phyloP scores from a whole-genome alignment of 805 yeast genomes.

The Myxozyma melibiosi region DNA sequence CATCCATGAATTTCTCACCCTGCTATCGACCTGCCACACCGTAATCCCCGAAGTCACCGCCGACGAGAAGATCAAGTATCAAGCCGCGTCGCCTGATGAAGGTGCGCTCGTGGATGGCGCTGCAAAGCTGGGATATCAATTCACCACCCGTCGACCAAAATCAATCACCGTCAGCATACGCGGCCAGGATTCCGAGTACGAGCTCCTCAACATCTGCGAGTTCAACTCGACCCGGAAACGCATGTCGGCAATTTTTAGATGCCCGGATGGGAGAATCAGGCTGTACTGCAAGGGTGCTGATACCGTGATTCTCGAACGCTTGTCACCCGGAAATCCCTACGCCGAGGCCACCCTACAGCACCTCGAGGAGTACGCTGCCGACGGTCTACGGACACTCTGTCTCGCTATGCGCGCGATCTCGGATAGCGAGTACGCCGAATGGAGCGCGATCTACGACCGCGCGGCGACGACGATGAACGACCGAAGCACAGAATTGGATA shows the following conservation, averaged over 20 bases:
- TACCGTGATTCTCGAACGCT: slow-evolving; percentile 87
- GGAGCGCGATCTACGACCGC: slow-evolving; percentile 67
- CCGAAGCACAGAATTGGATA: slow-evolving; percentile 76
- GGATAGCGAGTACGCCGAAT: slow-evolving; percentile 71
- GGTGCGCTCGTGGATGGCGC: slow-evolving; percentile 99
- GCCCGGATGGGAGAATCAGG: slow-evolving; percentile 90
- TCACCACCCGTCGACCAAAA: slow-evolving; percentile 82
- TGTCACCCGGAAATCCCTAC: slow-evolving; percentile 69
- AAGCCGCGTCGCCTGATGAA: slow-evolving; percentile 99
- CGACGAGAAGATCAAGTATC: slow-evolving; percentile 68
- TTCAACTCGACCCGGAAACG: slow-evolving; percentile 96
- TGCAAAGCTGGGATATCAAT: slow-evolving; percentile 80
- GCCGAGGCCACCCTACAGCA: slow-evolving; percentile 81
- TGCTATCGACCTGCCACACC: slow-evolving; percentile 92
- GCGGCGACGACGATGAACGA: slow-evolving; percentile 83
- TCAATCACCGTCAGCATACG: slow-evolving; percentile 65
- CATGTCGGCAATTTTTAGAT: slow-evolving; percentile 92
- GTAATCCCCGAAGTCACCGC: slow-evolving; percentile 83
- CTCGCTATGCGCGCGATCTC: slow-evolving; percentile 81
- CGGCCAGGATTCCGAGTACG: slow-evolving; percentile 62
- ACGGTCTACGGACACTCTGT: slow-evolving; percentile 93
- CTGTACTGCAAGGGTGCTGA: slow-evolving; percentile 97
- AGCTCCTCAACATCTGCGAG: slow-evolving; percentile 87
- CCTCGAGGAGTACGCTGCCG: slow-evolving; percentile 94
- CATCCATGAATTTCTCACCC: slow-evolving; percentile 76